Evolutionary conservation across 306 rosid genomes (phyloP).

Genomic region (Rosa persica): DNA sequence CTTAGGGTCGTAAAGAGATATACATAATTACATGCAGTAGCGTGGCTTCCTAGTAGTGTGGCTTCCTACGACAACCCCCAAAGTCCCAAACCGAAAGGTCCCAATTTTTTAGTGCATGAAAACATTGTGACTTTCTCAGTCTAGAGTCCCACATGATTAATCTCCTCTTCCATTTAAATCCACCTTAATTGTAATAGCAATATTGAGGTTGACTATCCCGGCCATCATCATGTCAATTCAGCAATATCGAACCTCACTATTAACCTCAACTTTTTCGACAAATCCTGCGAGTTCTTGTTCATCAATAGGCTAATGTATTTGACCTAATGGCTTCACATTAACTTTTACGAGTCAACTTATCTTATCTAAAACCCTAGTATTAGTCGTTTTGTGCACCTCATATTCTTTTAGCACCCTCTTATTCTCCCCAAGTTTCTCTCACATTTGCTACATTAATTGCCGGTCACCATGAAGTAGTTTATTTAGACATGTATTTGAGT

Average conservation of each 20-base stretch:
- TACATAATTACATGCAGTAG: not conserved
- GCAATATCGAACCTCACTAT: not conserved
- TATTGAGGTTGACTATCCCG: not conserved
- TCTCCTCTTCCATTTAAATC: not conserved
- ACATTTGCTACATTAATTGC: too few relatives aligned
- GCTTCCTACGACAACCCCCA: not conserved
- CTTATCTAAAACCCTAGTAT: too few relatives aligned
- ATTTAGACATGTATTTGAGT: not conserved
- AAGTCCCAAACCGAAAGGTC: conserved; percentile 2
- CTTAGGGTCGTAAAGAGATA: not conserved
- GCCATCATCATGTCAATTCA: not conserved
- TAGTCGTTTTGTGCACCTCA: too few relatives aligned
- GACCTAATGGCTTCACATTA: not conserved
- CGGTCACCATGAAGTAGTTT: not conserved
- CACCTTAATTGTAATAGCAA: not conserved
- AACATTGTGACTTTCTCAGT: not conserved
- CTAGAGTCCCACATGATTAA: not conserved
- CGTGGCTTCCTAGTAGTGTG: not conserved
- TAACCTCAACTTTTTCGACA: not conserved
- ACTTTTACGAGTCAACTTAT: too few relatives aligned
- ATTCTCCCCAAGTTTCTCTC: too few relatives aligned
- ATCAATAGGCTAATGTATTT: not conserved
- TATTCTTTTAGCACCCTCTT: too few relatives aligned
- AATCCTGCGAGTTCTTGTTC: not conserved
- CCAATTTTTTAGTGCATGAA: not conserved